phyloP scores from a whole-genome alignment of 805 yeast genomes.

The Alloascoidea hylecoeti region DNA sequence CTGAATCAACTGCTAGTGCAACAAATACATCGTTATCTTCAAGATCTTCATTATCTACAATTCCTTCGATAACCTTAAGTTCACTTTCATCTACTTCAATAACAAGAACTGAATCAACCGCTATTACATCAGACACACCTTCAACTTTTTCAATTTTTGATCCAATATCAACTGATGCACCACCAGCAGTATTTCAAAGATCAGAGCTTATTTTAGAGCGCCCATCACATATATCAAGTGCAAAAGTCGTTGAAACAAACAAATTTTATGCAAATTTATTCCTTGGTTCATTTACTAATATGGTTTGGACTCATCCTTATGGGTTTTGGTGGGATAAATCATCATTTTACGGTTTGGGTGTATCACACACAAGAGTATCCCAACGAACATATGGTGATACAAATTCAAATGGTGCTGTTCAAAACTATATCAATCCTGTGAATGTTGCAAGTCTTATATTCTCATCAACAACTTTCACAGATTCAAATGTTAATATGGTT shows the following conservation, averaged over 20 bases:
- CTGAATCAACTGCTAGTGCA: slow-evolving; percentile 6
- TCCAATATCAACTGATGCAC: slow-evolving; percentile 29
- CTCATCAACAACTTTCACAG: slow-evolving; percentile 34
- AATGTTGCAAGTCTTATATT: slow-evolving; percentile 39
- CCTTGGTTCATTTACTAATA: slow-evolving; percentile 35
- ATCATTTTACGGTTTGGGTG: slow-evolving; percentile 41
- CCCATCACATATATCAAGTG: slow-evolving; percentile 26
- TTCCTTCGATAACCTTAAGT: neutral
- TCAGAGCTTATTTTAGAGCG: slow-evolving; percentile 28
- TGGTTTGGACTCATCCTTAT: slow-evolving; percentile 57
- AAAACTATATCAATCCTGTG: slow-evolving; percentile 42
- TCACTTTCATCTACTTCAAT: slow-evolving; percentile 2
- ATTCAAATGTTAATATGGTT: slow-evolving; percentile 22
- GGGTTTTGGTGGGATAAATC: slow-evolving; percentile 37
- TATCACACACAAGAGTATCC: slow-evolving; percentile 36
- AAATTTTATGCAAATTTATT: slow-evolving; percentile 60
- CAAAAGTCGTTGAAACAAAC: slow-evolving; percentile 47
- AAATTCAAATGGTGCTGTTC: slow-evolving; percentile 21
- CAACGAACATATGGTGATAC: slow-evolving; percentile 31
- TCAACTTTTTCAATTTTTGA: slow-evolving; percentile 29
- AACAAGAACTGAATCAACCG: slow-evolving; percentile 1
- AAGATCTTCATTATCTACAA: slow-evolving; percentile 4
- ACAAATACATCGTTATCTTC: slow-evolving; percentile 5
- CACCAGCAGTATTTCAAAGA: slow-evolving; percentile 30
- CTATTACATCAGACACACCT: slow-evolving; percentile 8